phyloP scores from a whole-genome alignment of 2,329 filamentous ascomycete species.

The Penicillium sclerotiorum region DNA sequence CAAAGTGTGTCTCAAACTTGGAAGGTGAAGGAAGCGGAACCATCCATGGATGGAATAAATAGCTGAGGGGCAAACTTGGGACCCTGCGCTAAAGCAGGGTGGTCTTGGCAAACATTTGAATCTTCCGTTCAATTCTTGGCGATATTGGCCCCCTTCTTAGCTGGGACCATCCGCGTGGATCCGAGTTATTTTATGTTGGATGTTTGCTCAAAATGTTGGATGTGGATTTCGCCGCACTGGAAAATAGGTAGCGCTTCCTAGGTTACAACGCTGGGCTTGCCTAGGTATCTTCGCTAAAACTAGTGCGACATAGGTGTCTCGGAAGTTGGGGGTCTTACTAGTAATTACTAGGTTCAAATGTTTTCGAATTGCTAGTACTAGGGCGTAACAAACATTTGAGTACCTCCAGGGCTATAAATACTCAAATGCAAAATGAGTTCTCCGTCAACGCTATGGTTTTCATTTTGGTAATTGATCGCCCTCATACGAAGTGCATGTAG shows the following conservation, averaged over 20 bases:
- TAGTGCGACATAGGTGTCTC: background rate
- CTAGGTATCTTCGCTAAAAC: background rate
- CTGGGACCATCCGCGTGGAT: background rate
- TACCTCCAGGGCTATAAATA: background rate
- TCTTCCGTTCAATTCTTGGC: background rate
- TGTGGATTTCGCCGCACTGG: background rate
- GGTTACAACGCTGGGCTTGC: background rate
- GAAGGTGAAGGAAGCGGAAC: slow-evolving; percentile 2
- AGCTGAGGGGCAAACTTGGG: background rate
- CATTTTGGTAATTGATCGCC: background rate
- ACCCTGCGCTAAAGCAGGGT: background rate
- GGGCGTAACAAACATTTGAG: background rate
- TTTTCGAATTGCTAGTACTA: background rate
- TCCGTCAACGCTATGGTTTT: background rate
- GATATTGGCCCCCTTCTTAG: background rate
- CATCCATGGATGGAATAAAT: background rate
- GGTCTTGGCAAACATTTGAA: background rate
- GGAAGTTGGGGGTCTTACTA: background rate
- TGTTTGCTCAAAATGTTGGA: background rate
- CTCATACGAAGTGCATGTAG: background rate
- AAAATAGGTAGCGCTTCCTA: background rate
- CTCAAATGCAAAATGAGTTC: background rate
- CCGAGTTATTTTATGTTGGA: background rate
- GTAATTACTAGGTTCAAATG: background rate
- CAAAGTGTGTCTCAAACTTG: background rate